Evolutionary conservation across 257 asterid genomes (phyloP).

Genomic region (Petunia secreta): DNA sequence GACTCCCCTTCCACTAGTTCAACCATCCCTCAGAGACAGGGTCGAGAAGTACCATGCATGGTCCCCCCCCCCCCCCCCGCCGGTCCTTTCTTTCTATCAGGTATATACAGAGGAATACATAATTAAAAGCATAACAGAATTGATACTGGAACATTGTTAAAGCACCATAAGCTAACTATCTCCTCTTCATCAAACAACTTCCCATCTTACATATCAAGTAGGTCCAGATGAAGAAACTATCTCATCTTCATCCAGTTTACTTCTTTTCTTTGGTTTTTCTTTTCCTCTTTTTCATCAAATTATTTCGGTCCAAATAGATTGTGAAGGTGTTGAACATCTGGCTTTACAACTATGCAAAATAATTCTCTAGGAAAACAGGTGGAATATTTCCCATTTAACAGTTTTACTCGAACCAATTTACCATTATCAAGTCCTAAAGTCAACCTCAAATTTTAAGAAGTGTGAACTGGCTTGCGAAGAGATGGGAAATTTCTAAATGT

Average conservation of each 20-base stretch:
- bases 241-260: neutral
- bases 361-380: neutral
- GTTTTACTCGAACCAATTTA: neutral
- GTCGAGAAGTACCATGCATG: too few relatives aligned
- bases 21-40: too few relatives aligned
- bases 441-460: neutral
- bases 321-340: neutral
- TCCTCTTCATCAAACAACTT: neutral
- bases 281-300: neutral
- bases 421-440: constrained; percentile 17
- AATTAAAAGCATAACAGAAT: constrained; percentile 1
- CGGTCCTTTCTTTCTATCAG: too few relatives aligned
- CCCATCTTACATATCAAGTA: neutral
- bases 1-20: too few relatives aligned
- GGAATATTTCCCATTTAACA: neutral
- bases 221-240: neutral
- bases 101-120: neutral
- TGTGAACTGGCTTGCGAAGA: neutral
- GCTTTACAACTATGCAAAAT: neutral
- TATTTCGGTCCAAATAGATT: neutral
- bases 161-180: neutral
- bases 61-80: too few relatives aligned
- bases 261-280: neutral
- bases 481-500: constrained; percentile 8
- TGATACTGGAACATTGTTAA: neutral